These are phyloP conservation scores for Lepraria neglecta DNA, from an alignment of 495 filamentous ascomycete species.

Conservation along the genomic window DNA sequence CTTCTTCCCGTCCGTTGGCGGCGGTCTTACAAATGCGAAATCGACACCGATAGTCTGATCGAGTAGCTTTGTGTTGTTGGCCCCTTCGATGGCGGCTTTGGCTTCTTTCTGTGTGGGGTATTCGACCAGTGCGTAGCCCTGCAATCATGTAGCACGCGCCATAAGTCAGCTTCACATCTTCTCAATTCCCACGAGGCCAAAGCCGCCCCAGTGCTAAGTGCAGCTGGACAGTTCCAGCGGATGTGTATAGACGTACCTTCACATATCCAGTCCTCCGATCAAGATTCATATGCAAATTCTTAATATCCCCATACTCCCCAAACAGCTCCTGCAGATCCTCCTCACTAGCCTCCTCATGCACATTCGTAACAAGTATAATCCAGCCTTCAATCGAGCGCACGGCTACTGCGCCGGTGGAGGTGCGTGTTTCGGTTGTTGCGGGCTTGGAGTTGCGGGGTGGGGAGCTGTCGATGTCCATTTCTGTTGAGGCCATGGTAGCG, in stretches of 20 bases:
- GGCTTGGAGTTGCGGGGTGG: conserved; percentile 45
- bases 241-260: conserved; percentile 56
- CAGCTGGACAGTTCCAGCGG: neutral
- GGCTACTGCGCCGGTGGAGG: conserved; percentile 72
- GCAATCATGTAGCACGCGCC: neutral
- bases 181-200: neutral
- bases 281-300: conserved; percentile 92
- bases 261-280: conserved; percentile 96
- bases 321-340: conserved; percentile 93
- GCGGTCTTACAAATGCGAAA: conserved; percentile 94
- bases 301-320: conserved; percentile 93
- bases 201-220: neutral
- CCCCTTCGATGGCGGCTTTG: conserved; percentile 74
- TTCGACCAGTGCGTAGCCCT: conserved; percentile 94
- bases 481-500: conserved; percentile 54
- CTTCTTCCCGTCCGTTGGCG: conserved; percentile 48
- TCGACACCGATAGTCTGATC: conserved; percentile 90
- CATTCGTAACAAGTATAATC: conserved; percentile 95
- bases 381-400: conserved; percentile 98
- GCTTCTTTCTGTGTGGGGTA: conserved; percentile 85
- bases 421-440: conserved; percentile 60
- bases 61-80: conserved; percentile 74
- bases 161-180: neutral
- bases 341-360: conserved; percentile 95
- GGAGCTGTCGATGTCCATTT: conserved; percentile 74